Base-by-base conservation (phyloP, 139 green algal species). In the Limnomonas spitsbergensis region DNA sequence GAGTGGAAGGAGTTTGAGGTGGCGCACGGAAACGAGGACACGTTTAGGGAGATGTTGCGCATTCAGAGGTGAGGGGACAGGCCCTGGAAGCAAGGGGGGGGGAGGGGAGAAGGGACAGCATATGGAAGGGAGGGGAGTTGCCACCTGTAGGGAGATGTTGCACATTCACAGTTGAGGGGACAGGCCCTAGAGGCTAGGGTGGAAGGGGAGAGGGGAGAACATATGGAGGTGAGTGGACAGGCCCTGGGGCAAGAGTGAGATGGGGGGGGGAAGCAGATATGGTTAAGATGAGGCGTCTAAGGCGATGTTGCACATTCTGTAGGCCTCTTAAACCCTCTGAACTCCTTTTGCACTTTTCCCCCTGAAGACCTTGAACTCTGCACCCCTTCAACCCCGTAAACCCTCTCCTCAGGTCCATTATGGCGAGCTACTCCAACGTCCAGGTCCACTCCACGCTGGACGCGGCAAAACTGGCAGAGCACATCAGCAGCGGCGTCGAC, bases 31-130 rank as follows among this genome's bases (percentile, higher is more conserved):
- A 97, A 97, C 75, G 94, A 97, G 84, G 94, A 99, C 85, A 99
- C 96, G 4, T 97, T 96, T 87, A 85, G 93, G 37, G 96, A 99
- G 82, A 99, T 99, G 96, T 89, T 98, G 83, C 91, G 96, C 38
- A 96, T 99, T 80, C 97, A 97, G 85, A 72, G 75, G 53, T 73
- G 26, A 35, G 39, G 70, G 4, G 70, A n/a, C n/a, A n/a, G n/a
- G n/a, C n/a, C n/a, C n/a, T n/a, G n/a, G n/a, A n/a, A n/a, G n/a
- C 26, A 34, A 4, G 56, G 4, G 56, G 14, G 4, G 56, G 56
- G 26, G 9, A 14, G 9, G 56, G 56, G 4, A 34, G 20, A 70
- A 37, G 56, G 26, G 56, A 3, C 26, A n/a, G 40, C 66, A 7
- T 67, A 7, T 39, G 36, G 71, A 7, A 67, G 39, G 26, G 20